These are phyloP conservation scores for Hyparrhenia diplandra DNA, from an alignment of 176 grass and related monocot genomes.

Conservation along the genomic window DNA sequence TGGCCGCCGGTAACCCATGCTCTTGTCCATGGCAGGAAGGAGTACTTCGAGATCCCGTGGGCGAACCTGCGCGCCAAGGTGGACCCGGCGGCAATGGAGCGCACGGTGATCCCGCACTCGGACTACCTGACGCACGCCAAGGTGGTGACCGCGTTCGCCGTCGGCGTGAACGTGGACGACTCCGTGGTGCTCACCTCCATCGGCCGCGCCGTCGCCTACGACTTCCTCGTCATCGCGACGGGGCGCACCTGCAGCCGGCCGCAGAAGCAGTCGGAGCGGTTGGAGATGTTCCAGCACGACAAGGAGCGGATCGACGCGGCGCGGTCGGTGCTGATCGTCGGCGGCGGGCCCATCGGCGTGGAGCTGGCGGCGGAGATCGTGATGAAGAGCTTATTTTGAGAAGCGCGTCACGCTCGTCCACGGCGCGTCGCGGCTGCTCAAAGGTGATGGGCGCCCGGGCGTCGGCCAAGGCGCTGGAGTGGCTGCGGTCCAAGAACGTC, in stretches of 20 bases:
- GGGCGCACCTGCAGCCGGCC: conserved; percentile 32
- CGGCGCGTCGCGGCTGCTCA: conserved; percentile 44
- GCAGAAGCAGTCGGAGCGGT: conserved; percentile 14
- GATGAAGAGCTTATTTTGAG: conserved; percentile 38
- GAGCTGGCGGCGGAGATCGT: conserved; percentile 67
- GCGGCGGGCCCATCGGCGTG: conserved; percentile 63
- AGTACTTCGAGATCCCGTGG: conserved; percentile 83
- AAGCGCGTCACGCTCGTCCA: conserved; percentile 66
- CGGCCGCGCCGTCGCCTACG: conserved; percentile 43
- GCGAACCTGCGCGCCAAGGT: conserved; percentile 71
- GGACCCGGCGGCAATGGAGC: conserved; percentile 40
- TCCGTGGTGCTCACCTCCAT: conserved; percentile 47
- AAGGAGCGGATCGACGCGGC: conserved; percentile 41
- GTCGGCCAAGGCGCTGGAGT: conserved; percentile 60
- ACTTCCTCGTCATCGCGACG: conserved; percentile 70
- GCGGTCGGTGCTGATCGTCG: conserved; percentile 42
- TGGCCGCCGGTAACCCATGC: too few relatives aligned
- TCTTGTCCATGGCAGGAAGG: conserved; percentile 48
- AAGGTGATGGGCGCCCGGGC: conserved; percentile 38
- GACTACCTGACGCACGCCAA: conserved; percentile 58
- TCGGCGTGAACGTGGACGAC: conserved; percentile 52
- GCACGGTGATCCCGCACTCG: conserved; percentile 52
- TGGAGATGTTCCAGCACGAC: conserved; percentile 51
- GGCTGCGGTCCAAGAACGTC: conserved; percentile 62
- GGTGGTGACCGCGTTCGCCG: conserved; percentile 35